These are phyloP conservation scores for Magnaporthiopsis incrustans DNA, from an alignment of 2,329 filamentous ascomycete genomes.

Conservation along the genomic window DNA sequence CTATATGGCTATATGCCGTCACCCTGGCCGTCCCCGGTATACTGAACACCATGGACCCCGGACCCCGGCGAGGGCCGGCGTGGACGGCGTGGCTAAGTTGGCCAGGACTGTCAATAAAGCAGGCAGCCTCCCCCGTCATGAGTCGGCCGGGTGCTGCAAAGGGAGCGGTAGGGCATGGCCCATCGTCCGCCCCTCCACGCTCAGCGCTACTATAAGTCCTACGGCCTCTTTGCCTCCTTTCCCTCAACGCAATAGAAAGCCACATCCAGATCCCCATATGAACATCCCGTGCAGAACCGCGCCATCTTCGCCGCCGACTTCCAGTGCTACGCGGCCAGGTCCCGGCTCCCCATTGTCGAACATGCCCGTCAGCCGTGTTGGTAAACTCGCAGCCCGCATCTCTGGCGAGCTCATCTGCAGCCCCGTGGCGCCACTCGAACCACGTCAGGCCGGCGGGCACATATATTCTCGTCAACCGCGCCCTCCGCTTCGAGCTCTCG, in stretches of 20 bases:
- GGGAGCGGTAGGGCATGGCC: constrained; percentile 27
- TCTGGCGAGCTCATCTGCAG: constrained; percentile 12
- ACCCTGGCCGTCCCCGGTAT: too few relatives aligned
- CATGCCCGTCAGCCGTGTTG: constrained; percentile 28
- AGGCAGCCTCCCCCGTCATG: too few relatives aligned
- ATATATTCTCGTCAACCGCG: constrained; percentile 8
- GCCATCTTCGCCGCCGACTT: constrained; percentile 33
- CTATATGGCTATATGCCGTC: too few relatives aligned
- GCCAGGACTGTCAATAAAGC: too few relatives aligned
- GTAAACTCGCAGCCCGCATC: constrained; percentile 18
- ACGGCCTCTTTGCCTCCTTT: too few relatives aligned
- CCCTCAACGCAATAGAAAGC: too few relatives aligned
- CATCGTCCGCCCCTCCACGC: constrained; percentile 27
- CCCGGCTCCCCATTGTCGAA: constrained; percentile 31
- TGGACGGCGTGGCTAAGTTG: too few relatives aligned
- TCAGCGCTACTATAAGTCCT: constrained; percentile 20
- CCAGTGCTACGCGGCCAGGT: constrained; percentile 31
- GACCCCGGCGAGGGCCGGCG: too few relatives aligned
- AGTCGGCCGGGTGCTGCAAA: constrained; percentile 20
- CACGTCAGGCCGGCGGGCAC: constrained; percentile 6
- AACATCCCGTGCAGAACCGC: constrained; percentile 16
- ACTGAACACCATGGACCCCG: too few relatives aligned
- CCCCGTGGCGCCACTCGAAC: constrained; percentile 9
- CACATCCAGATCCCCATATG: not conserved
- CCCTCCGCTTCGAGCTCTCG: constrained; percentile 7